These are phyloP conservation scores for Rhizoclosmatium globosum DNA, from an alignment of 192 early-diverging fungal genomes.

Conservation along the genomic window DNA sequence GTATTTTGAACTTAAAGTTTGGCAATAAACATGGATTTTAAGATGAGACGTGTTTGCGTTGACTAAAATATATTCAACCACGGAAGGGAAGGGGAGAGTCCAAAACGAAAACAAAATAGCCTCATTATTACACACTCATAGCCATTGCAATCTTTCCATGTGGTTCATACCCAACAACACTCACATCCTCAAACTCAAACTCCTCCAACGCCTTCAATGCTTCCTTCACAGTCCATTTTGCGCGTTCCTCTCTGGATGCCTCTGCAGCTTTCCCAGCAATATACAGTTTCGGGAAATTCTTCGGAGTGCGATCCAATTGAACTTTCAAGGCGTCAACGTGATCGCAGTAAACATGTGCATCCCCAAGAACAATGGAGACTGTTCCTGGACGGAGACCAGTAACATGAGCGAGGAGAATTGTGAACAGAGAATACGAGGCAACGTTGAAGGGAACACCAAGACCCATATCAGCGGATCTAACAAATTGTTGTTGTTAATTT, in stretches of 20 bases:
- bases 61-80: no score
- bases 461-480: slow-evolving; percentile 85
- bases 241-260: neutral
- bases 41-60: no score
- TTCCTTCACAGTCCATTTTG: slow-evolving; percentile 44
- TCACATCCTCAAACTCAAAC: slow-evolving; percentile 82
- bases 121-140: slow-evolving; percentile 79
- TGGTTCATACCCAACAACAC: slow-evolving; percentile 84
- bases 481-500: neutral
- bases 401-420: slow-evolving; percentile 88
- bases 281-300: slow-evolving; percentile 80
- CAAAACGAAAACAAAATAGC: neutral
- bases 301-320: slow-evolving; percentile 81
- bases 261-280: slow-evolving; percentile 60
- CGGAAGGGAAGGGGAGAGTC: no score
- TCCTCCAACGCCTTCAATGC: slow-evolving; percentile 58
- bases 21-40: no score
- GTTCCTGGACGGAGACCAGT: slow-evolving; percentile 82
- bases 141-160: slow-evolving; percentile 90
- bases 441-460: slow-evolving; percentile 99
- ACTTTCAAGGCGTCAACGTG: slow-evolving; percentile 85
- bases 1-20: no score
- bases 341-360: slow-evolving; percentile 93
- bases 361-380: slow-evolving; percentile 94
- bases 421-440: slow-evolving; percentile 93